phyloP scores from a whole-genome alignment of 2,329 filamentous ascomycete genomes.

The Davidsoniella australis region DNA sequence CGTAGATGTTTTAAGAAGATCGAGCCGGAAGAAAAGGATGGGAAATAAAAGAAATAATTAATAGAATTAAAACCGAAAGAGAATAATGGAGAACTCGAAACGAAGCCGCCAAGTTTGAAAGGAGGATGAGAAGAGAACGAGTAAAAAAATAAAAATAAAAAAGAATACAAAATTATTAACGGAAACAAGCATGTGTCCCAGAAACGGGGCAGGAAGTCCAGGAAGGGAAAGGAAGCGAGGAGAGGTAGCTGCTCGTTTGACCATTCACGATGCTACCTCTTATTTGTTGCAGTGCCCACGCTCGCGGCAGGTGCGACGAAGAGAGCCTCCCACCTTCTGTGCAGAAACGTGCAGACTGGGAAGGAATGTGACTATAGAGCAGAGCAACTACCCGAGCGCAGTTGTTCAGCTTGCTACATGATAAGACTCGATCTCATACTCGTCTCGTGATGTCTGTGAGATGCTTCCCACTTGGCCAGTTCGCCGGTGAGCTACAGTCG shows the following conservation, averaged over 20 bases:
- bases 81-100: background rate
- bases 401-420: too few relatives aligned
- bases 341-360: background rate
- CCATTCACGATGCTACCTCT: background rate
- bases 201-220: background rate
- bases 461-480: too few relatives aligned
- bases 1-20: slow-evolving; percentile 2
- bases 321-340: too few relatives aligned
- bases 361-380: too few relatives aligned
- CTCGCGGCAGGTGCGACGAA: too few relatives aligned
- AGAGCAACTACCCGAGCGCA: too few relatives aligned
- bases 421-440: too few relatives aligned
- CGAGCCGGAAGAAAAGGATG: slow-evolving; percentile 12
- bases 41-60: slow-evolving; percentile 18
- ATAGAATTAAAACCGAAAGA: slow-evolving; percentile 14
- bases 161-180: background rate
- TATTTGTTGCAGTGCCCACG: too few relatives aligned
- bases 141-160: background rate
- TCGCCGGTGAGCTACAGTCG: too few relatives aligned
- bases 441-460: too few relatives aligned
- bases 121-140: slow-evolving; percentile 4
- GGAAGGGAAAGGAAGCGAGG: too few relatives aligned
- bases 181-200: background rate
- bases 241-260: background rate
- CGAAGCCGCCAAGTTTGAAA: background rate